These are phyloP conservation scores for Wickerhamomyces bisporus DNA, from an alignment of 805 yeast genomes.

Conservation along the genomic window DNA sequence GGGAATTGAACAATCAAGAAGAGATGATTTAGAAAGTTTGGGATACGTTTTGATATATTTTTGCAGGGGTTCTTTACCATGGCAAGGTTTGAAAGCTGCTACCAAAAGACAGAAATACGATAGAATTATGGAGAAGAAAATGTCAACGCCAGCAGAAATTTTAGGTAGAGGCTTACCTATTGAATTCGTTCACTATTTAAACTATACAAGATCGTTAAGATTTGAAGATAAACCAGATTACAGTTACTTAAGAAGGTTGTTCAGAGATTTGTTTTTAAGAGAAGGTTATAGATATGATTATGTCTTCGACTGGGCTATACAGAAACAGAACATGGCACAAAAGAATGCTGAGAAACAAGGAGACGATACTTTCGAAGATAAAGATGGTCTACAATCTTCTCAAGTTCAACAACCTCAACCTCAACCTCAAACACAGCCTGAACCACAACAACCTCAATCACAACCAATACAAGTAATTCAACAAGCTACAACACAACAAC, in stretches of 20 bases:
- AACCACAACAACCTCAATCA: constrained; percentile 9
- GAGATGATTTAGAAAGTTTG: constrained; percentile 93
- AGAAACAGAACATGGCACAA: constrained; percentile 57
- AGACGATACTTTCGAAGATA: constrained; percentile 14
- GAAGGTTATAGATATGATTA: constrained; percentile 91
- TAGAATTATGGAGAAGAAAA: constrained; percentile 90
- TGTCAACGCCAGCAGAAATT: constrained; percentile 81
- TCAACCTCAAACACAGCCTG: background rate
- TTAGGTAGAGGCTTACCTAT: constrained; percentile 88
- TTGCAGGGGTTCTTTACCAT: constrained; percentile 92
- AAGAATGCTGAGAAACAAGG: constrained; percentile 1
- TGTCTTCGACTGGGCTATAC: constrained; percentile 94
- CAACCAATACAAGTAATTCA: constrained; percentile 14
- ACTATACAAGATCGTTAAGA: constrained; percentile 82
- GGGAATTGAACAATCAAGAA: constrained; percentile 94
- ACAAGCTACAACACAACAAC: constrained; percentile 9
- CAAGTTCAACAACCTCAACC: constrained; percentile 5
- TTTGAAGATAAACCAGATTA: constrained; percentile 98
- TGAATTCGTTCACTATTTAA: constrained; percentile 81
- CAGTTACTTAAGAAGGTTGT: constrained; percentile 76
- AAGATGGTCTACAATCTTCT: constrained; percentile 4
- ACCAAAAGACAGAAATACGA: constrained; percentile 97
- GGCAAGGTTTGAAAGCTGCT: constrained; percentile 98
- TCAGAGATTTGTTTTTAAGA: constrained; percentile 82
- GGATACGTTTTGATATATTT: constrained; percentile 94